Percentiles rank a stretch among this genome's conserved stretches.
These are phyloP conservation scores for Cystofilobasidium bisporidii DNA, from an alignment of 768 basidiomycete species.

Conservation along the genomic window DNA sequence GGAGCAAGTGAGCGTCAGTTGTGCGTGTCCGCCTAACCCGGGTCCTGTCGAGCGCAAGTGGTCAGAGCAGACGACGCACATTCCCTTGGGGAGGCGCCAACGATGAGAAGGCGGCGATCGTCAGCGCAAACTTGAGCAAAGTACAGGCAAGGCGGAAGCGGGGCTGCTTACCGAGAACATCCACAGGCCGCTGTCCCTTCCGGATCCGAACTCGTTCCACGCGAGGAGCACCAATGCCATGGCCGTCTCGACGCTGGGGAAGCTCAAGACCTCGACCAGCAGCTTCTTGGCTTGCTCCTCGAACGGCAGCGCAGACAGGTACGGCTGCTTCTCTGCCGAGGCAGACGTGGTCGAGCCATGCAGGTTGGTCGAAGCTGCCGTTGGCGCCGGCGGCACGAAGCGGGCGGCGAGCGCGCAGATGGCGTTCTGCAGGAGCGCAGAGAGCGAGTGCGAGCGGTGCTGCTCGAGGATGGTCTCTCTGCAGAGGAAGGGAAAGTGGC, in stretches of 20 bases:
- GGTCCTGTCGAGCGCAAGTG: too few species aligned
- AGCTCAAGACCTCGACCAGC: conserved; percentile 15
- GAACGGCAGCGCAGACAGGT: conserved; percentile 14
- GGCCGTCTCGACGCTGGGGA: conserved; percentile 23
- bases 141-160: not conserved
- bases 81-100: not conserved
- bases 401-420: conserved; percentile 25
- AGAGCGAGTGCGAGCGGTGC: conserved; percentile 13
- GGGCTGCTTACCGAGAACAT: not conserved
- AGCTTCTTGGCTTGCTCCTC: conserved; percentile 25
- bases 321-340: not conserved
- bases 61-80: not conserved
- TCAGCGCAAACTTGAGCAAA: too few species aligned
- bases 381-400: not conserved
- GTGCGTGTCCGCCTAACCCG: too few species aligned
- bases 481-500: conserved; percentile 14
- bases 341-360: not conserved
- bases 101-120: not conserved
- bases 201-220: conserved; percentile 13
- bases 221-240: not conserved
- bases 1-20: too few species aligned
- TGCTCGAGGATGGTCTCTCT: conserved; percentile 11
- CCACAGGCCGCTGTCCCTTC: not conserved
- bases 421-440: conserved; percentile 21
- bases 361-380: not conserved